Conservation (phyloP, 129 eudicot species). For the Arctium minus region DNA sequence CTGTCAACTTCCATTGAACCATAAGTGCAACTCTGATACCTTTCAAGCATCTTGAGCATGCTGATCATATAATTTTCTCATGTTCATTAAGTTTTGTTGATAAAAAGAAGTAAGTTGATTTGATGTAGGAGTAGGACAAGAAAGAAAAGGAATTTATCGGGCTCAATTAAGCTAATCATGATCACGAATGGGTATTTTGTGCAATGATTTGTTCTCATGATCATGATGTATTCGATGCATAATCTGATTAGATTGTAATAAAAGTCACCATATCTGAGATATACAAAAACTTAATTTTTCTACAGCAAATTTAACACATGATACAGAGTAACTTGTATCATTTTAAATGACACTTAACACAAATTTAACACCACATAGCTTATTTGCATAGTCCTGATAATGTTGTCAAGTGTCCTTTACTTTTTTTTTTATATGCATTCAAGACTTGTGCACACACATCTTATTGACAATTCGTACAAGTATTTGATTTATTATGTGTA, state of each 20-base stretch:
- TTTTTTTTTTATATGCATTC: no score
- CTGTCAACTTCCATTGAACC: conserved; percentile 61
- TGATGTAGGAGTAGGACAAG: not conserved
- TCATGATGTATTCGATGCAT: not conserved
- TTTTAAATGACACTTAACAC: no score
- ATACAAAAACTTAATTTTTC: no score
- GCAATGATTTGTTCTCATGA: not conserved
- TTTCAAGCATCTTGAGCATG: conserved; percentile 90
- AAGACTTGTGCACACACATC: no score
- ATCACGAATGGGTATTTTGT: conserved; percentile 1
- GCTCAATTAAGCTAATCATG: not conserved
- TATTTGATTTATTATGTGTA: no score
- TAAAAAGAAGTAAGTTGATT: not conserved
- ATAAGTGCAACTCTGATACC: conserved; percentile 86
- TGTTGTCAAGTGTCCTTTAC: no score
- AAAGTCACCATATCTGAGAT: not conserved
- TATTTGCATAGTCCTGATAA: no score
- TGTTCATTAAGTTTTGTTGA: not conserved
- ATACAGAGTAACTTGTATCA: no score
- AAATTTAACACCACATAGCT: no score
- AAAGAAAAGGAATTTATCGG: not conserved
- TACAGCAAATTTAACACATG: no score
- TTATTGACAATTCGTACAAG: no score
- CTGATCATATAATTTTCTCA: conserved; percentile 35
- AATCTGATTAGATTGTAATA: not conserved